These are phyloP conservation scores for Dissophora ornata DNA, from an alignment of 192 early-diverging fungal species.

Conservation along the genomic window DNA sequence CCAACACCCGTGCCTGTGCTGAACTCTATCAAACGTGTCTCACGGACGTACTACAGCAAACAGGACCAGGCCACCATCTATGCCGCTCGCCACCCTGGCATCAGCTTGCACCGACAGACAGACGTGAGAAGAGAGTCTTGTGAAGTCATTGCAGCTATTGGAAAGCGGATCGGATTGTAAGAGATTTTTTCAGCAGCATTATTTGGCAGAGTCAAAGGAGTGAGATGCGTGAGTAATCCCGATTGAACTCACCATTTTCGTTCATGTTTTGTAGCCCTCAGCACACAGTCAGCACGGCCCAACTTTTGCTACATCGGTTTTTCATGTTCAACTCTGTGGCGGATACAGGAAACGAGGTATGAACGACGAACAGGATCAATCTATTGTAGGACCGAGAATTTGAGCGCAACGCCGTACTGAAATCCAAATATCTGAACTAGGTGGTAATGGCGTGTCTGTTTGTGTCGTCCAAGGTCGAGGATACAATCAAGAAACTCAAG, in stretches of 20 bases:
- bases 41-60: conserved; percentile 51
- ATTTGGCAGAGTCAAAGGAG: too few species aligned
- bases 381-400: too few species aligned
- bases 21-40: conserved; percentile 51
- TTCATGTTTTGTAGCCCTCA: conserved; percentile 57
- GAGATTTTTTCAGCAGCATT: too few species aligned
- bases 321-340: conserved; percentile 63
- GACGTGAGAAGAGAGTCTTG: conserved; percentile 56
- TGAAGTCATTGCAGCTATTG: conserved; percentile 64
- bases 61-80: conserved; percentile 40
- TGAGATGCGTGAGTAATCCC: too few species aligned
- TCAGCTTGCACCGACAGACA: conserved; percentile 34
- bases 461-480: conserved; percentile 88
- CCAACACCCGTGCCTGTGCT: not conserved
- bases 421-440: conserved; percentile 6
- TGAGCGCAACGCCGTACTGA: too few species aligned
- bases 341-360: conserved; percentile 61
- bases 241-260: too few species aligned
- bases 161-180: conserved; percentile 70
- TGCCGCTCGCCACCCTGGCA: conserved; percentile 22
- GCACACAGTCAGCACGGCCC: conserved; percentile 68
- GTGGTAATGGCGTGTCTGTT: conserved; percentile 74
- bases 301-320: conserved; percentile 66
- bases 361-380: not conserved
- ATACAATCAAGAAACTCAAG: conserved; percentile 85